Evolutionary conservation across 1,139 yeast species (phyloP).

Genomic region (Saccharomyces hybrid): DNA sequence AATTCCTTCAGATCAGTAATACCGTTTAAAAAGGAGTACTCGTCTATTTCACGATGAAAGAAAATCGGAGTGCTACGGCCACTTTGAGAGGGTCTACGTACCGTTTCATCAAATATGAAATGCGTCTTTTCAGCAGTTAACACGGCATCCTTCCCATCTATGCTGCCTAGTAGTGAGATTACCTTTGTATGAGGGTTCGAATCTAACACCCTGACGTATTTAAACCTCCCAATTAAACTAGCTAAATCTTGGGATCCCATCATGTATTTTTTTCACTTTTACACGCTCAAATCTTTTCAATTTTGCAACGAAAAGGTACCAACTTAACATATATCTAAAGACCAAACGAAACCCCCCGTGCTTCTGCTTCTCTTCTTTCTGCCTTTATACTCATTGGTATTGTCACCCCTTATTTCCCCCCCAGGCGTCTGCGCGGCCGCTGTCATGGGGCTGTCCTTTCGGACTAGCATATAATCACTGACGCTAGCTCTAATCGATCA

Average conservation of each 20-base stretch:
- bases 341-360: background rate
- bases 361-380: background rate
- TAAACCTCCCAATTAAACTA: slow-evolving; percentile 31
- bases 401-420: background rate
- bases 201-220: slow-evolving; percentile 38
- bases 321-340: background rate
- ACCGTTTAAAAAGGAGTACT: slow-evolving; percentile 19
- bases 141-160: slow-evolving; percentile 57
- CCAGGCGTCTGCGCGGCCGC: background rate
- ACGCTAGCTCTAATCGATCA: background rate
- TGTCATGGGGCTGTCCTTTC: background rate
- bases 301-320: background rate
- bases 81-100: slow-evolving; percentile 18
- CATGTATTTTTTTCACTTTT: background rate
- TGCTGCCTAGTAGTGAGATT: slow-evolving; percentile 56
- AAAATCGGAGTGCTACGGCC: slow-evolving; percentile 18
- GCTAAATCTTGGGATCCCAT: slow-evolving; percentile 1
- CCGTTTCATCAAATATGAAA: slow-evolving; percentile 35
- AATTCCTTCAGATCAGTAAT: slow-evolving; percentile 38
- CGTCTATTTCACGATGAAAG: slow-evolving; percentile 19
- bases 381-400: background rate
- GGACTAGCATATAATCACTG: background rate
- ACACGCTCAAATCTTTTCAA: background rate
- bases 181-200: slow-evolving; percentile 61
- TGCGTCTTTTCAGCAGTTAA: slow-evolving; percentile 65